phyloP scores from a whole-genome alignment of 768 basidiomycete species.

The Lactarius pseudohatsudake region DNA sequence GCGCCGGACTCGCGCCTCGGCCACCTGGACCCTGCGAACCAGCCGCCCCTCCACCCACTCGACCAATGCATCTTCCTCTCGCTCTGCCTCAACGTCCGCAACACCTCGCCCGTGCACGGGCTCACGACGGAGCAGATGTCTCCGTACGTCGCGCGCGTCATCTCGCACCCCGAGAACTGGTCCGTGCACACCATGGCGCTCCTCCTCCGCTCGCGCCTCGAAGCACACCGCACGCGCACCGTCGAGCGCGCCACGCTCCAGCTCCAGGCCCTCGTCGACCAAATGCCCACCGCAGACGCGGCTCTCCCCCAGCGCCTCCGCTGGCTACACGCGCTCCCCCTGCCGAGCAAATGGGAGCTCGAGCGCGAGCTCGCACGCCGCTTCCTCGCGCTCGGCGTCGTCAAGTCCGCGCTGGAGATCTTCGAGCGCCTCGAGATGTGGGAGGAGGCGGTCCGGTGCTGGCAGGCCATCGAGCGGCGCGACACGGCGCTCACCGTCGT shows the following conservation, averaged over 20 bases:
- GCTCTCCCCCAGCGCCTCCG: conserved; percentile 67
- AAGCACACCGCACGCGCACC: conserved; percentile 84
- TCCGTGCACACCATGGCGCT: conserved; percentile 96
- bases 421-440: conserved; percentile 97
- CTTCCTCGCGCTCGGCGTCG: conserved; percentile 82
- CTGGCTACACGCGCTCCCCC: conserved; percentile 75
- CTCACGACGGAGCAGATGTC: conserved; percentile 91
- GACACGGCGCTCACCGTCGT: conserved; percentile 82
- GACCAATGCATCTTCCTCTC: conserved; percentile 93
- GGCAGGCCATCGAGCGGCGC: conserved; percentile 73
- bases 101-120: conserved; percentile 86
- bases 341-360: conserved; percentile 93
- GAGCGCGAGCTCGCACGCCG: conserved; percentile 86
- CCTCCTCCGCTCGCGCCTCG: conserved; percentile 87
- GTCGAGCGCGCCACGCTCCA: conserved; percentile 92
- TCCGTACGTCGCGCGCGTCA: conserved; percentile 87
- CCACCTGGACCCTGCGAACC: conserved; percentile 79
- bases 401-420: conserved; percentile 88
- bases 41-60: conserved; percentile 86
- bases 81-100: conserved; percentile 86
- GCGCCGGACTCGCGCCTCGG: conserved; percentile 47
- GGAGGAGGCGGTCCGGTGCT: conserved; percentile 94
- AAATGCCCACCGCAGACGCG: conserved; percentile 90
- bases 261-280: conserved; percentile 93
- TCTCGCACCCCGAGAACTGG: conserved; percentile 92